Conservation (phyloP, 1,284 basidiomycete genomes). For the Cryptococcus jaspeensis region DNA sequence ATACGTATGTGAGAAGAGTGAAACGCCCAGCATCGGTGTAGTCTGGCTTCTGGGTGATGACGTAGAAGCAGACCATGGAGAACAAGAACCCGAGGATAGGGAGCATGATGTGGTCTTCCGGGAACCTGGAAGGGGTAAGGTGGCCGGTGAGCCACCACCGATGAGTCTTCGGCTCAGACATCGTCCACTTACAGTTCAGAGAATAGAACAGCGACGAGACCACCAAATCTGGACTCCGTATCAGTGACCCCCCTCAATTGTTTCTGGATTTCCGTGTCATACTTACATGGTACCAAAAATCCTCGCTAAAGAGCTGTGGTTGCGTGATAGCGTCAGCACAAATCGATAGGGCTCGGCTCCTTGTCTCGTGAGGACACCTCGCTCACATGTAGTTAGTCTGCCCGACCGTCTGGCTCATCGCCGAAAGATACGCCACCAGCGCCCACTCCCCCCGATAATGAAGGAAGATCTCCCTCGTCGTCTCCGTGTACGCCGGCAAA, state of each 20-base stretch:
- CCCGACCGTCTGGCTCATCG: conserved; percentile 76
- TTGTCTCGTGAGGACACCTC: too few species aligned
- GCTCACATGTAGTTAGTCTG: conserved; percentile 77
- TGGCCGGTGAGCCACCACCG: too few species aligned
- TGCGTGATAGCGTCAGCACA: neutral
- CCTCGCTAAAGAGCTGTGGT: conserved; percentile 58
- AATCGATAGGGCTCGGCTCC: conserved; percentile 48
- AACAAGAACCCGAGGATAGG: conserved; percentile 85
- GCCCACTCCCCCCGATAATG: conserved; percentile 89
- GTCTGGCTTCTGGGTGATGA: conserved; percentile 70
- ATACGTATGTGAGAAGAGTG: conserved; percentile 65
- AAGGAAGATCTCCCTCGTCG: conserved; percentile 72
- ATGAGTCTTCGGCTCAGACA: too few species aligned
- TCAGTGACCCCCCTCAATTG: conserved; percentile 1
- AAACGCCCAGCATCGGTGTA: conserved; percentile 80
- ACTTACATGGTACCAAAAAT: conserved; percentile 76
- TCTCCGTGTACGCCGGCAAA: conserved; percentile 77
- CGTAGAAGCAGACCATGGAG: conserved; percentile 91
- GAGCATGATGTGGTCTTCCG: conserved; percentile 70
- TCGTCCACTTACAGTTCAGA: conserved; percentile 57
- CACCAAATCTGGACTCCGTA: conserved; percentile 63
- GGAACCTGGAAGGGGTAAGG: conserved; percentile 55
- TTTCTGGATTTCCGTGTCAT: neutral
- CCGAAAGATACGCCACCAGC: conserved; percentile 83
- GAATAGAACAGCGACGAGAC: conserved; percentile 66